phyloP scores from a whole-genome alignment of 192 early-diverging fungal species.

The Gonapodya prolifera region DNA sequence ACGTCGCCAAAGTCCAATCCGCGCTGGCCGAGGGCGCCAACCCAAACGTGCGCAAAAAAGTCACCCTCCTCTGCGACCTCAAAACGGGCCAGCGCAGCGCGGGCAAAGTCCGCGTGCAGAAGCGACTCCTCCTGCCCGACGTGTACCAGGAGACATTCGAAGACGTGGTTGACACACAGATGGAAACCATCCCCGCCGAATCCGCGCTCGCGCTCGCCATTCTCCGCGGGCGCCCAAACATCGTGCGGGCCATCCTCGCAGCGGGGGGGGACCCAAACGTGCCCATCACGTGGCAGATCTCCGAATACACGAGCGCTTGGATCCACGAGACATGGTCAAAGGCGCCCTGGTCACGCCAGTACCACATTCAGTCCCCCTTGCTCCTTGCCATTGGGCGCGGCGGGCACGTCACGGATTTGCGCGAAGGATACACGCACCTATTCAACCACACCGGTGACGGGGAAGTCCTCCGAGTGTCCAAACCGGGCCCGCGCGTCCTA shows the following conservation, averaged over 20 bases:
- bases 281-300: not conserved
- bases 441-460: not conserved
- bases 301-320: not conserved
- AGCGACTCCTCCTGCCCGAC: not conserved
- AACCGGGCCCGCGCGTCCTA: not conserved
- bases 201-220: not conserved
- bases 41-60: not conserved
- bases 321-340: not conserved
- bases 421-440: not conserved
- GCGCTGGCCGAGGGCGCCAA: not conserved
- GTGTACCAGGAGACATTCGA: not conserved
- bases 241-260: not conserved
- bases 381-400: not conserved
- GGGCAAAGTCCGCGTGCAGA: not conserved
- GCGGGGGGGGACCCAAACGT: not conserved
- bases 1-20: not conserved
- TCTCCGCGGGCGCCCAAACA: not conserved
- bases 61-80: not conserved
- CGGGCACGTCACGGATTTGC: not conserved
- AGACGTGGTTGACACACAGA: not conserved
- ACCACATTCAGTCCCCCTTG: not conserved
- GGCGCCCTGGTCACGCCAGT: not conserved
- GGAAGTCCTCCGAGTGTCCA: not conserved
- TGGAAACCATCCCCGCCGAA: not conserved
- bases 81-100: not conserved